Base-by-base conservation (phyloP, 768 basidiomycete genomes). In the Pulveroboletus sp. region DNA sequence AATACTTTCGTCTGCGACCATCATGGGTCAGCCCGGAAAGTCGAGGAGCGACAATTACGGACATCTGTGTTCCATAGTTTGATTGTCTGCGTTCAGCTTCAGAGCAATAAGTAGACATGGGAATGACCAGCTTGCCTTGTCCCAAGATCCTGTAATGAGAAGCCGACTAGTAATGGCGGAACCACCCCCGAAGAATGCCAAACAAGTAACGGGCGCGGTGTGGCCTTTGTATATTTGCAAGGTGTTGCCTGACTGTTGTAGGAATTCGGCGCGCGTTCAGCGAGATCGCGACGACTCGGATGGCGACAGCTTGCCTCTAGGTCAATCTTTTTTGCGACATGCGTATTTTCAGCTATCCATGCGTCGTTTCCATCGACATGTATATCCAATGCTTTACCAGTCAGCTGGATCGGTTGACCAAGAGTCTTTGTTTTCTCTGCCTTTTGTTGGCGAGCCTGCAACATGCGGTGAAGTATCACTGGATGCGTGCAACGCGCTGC, bases 81-180 rank as follows among this genome's bases (percentile, higher is more conserved):
- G 67, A 99, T 90, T 1, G 84, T 84, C 91, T 97, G 60, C 5
- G 48, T 29, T 38, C 8, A 47, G 51, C 56, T 19, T 50, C 57
- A 55, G 49, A 51, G 31, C 36, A 13, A 34, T 29, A n/a, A n/a
- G n/a, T n/a, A 24, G 17, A 20, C 2, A 16, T 6, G 20, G 35
- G 2, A 45, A 43, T 38, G 55, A 55, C 20, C 24, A 17, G 48
- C 66, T 53, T 53, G 81, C 90, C 69, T 81, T 85, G 65, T 99
- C 97, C 97, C 97, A 99, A 39, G 94, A 94, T 19, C 90, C 94
- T 37, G 90, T 92, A 53, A 98, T 78, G 32, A 99, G 69, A 8
- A 87, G 64, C 52, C 64, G 68, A 48, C 76, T 70, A 13, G 66
- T 71, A 32, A 73, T 69, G 11, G 72, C 70, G 21, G 57, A 51